Percentiles rank a stretch among this genome's conserved stretches.
phyloP scores from a whole-genome alignment of 179 eudicot species.

The Vitellaria paradoxa region DNA sequence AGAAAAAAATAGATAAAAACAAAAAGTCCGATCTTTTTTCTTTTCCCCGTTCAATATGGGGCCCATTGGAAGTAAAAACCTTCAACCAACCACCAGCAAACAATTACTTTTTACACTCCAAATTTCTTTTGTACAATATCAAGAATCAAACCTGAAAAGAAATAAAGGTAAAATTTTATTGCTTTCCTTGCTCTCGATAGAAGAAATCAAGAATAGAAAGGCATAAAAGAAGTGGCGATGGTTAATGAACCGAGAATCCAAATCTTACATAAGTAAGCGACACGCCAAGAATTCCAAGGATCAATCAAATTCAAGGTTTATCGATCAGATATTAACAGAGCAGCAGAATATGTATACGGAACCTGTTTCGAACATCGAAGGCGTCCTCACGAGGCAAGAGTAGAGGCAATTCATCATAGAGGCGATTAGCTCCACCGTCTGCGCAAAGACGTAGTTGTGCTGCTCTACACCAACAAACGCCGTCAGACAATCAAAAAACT shows the following conservation, averaged over 20 bases:
- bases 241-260: background rate
- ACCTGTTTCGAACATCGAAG: slow-evolving; percentile 57
- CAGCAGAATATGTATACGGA: background rate
- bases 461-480: slow-evolving; percentile 48
- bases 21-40: background rate
- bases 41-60: background rate
- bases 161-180: background rate
- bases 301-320: background rate
- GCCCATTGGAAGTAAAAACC: background rate
- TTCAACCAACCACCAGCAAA: background rate
- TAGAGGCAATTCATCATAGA: slow-evolving; percentile 69
- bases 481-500: slow-evolving; percentile 1
- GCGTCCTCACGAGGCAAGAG: slow-evolving; percentile 54
- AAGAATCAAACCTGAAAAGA: background rate
- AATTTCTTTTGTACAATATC: background rate
- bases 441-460: slow-evolving; percentile 78
- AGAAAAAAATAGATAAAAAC: background rate
- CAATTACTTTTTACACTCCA: too few species aligned
- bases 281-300: background rate
- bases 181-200: background rate
- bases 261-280: background rate
- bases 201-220: too few species aligned
- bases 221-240: too few species aligned
- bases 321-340: background rate
- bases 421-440: slow-evolving; percentile 91